These are phyloP conservation scores for Ceratobasidium sp. DNA, from an alignment of 1,284 basidiomycete genomes.

Conservation along the genomic window DNA sequence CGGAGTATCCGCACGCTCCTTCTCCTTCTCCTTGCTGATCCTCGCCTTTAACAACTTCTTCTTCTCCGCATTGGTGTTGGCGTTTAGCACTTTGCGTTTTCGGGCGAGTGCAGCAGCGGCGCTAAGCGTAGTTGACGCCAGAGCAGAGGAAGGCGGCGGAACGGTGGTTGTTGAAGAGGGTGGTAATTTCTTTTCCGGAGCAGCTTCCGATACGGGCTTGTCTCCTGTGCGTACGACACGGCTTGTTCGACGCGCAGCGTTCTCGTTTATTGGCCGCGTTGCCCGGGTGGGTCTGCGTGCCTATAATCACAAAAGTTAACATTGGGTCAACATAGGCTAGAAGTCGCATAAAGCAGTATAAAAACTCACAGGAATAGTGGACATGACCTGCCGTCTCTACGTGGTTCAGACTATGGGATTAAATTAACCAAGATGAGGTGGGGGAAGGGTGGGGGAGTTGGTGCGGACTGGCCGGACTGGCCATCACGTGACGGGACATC, in stretches of 20 bases:
- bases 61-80: constrained; percentile 43
- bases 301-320: not conserved
- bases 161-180: not conserved
- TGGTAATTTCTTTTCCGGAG: constrained; percentile 14
- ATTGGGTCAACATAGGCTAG: not conserved
- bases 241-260: constrained; percentile 29
- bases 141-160: constrained; percentile 7
- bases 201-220: constrained; percentile 23
- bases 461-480: not conserved
- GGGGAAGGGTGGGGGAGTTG: constrained; percentile 2
- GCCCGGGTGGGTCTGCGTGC: constrained; percentile 28
- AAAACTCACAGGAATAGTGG: constrained; percentile 4
- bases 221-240: not conserved
- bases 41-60: constrained; percentile 12
- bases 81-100: constrained; percentile 26
- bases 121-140: not conserved
- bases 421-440: constrained; percentile 5
- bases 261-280: constrained; percentile 36
- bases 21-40: constrained; percentile 1
- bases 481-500: not conserved
- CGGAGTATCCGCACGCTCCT: constrained; percentile 6
- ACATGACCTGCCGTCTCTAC: not conserved
- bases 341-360: not conserved
- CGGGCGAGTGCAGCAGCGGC: not conserved
- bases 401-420: not conserved